These are phyloP conservation scores for Setomelanomma holmii DNA, from an alignment of 2,329 filamentous ascomycete species.

Conservation along the genomic window DNA sequence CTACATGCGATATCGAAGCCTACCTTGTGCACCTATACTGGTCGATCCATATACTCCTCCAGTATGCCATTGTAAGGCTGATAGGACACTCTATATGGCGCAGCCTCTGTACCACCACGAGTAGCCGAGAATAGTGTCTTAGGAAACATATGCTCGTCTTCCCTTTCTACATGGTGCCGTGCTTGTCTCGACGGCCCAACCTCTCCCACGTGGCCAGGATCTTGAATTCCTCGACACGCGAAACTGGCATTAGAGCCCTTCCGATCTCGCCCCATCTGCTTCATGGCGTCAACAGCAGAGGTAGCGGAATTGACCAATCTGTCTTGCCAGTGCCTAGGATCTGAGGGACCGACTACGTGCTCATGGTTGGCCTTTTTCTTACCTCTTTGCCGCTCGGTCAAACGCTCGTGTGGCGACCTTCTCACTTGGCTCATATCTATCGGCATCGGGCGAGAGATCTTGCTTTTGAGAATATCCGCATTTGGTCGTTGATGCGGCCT, in stretches of 20 bases:
- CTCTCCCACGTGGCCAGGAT: background rate
- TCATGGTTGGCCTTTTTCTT: slow-evolving; percentile 9
- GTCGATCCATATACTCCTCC: slow-evolving; percentile 16
- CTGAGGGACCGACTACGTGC: background rate
- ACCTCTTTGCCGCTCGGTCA: background rate
- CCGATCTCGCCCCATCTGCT: slow-evolving; percentile 11
- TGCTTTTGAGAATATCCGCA: slow-evolving; percentile 18
- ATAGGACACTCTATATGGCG: slow-evolving; percentile 23
- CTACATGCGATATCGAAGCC: background rate
- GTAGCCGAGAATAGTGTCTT: slow-evolving; percentile 14
- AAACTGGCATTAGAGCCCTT: slow-evolving; percentile 28
- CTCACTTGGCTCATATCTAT: background rate
- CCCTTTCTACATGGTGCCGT: background rate
- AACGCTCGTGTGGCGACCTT: background rate
- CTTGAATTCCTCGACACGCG: slow-evolving; percentile 24
- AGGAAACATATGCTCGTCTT: slow-evolving; percentile 4
- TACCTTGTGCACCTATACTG: too few species aligned
- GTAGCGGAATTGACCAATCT: slow-evolving; percentile 9
- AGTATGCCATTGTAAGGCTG: slow-evolving; percentile 21
- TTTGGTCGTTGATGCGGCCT: background rate
- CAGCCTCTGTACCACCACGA: background rate
- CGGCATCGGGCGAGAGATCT: slow-evolving; percentile 30
- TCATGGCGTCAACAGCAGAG: background rate
- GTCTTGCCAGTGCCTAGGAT: slow-evolving; percentile 15
- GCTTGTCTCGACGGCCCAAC: slow-evolving; percentile 1